phyloP scores from a whole-genome alignment of 768 basidiomycete species.

The Tulasnella sp. region DNA sequence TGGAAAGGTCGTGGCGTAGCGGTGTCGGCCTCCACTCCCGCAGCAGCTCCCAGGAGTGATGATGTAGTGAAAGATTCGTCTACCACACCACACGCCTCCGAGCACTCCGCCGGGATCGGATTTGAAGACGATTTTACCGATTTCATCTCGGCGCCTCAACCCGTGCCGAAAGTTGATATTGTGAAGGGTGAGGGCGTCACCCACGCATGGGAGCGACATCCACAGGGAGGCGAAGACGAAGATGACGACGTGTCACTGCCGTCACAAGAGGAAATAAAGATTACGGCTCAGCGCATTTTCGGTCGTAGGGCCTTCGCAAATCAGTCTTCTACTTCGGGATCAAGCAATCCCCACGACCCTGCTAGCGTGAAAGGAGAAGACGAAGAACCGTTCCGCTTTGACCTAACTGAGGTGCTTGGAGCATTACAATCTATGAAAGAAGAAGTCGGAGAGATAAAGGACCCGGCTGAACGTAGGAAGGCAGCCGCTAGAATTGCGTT shows the following conservation, averaged over 20 bases:
- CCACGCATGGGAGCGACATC: conserved; percentile 40
- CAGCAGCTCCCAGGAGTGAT: too few species aligned
- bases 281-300: conserved; percentile 25
- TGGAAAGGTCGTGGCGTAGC: conserved; percentile 3
- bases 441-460: conserved; percentile 54
- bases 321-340: not conserved
- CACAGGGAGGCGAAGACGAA: conserved; percentile 7
- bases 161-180: not conserved
- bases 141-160: conserved; percentile 48
- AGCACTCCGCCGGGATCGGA: conserved; percentile 19
- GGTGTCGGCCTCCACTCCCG: too few species aligned
- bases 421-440: conserved; percentile 57
- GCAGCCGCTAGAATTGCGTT: conserved; percentile 63
- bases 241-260: conserved; percentile 21
- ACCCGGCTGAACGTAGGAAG: conserved; percentile 48
- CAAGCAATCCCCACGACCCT: conserved; percentile 17
- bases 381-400: conserved; percentile 32
- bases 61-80: not conserved
- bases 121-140: conserved; percentile 76
- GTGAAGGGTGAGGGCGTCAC: conserved; percentile 28
- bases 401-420: conserved; percentile 46
- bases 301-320: not conserved
- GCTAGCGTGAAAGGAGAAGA: conserved; percentile 20
- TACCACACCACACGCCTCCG: not conserved
- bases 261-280: conserved; percentile 24